phyloP scores from a whole-genome alignment of 2,329 filamentous ascomycete species.

The Cercospora canescens region DNA sequence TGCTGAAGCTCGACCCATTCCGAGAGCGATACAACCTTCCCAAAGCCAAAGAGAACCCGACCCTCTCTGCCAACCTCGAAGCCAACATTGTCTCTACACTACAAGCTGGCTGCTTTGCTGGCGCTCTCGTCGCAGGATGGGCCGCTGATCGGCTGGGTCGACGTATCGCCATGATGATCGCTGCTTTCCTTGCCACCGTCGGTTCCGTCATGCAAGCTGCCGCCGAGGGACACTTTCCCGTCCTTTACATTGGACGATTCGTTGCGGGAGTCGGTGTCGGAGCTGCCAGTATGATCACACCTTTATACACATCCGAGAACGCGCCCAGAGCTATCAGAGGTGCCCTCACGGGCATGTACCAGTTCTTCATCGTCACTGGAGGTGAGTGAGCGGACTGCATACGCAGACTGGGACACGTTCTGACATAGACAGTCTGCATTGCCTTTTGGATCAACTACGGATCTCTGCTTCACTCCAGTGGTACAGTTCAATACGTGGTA shows the following conservation, averaged over 20 bases:
- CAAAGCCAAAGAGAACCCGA: conserved; percentile 23
- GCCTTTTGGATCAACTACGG: conserved; percentile 53
- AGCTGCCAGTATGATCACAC: conserved; percentile 53
- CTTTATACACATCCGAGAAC: conserved; percentile 59
- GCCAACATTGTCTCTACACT: conserved; percentile 72
- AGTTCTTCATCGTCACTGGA: conserved; percentile 53
- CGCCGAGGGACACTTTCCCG: conserved; percentile 40
- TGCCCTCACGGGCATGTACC: conserved; percentile 60
- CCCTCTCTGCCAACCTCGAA: conserved; percentile 24
- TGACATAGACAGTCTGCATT: conserved; percentile 6
- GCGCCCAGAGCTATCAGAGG: conserved; percentile 45
- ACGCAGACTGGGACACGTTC: background rate
- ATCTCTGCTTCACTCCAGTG: conserved; percentile 46
- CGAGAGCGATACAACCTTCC: conserved; percentile 57
- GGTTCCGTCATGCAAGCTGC: conserved; percentile 73
- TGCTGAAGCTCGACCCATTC: conserved; percentile 62
- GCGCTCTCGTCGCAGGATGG: conserved; percentile 69
- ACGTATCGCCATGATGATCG: conserved; percentile 66
- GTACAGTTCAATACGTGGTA: conserved; percentile 51
- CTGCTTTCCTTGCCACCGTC: conserved; percentile 59
- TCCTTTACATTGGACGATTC: conserved; percentile 37
- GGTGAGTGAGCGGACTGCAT: background rate
- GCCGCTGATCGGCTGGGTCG: conserved; percentile 70
- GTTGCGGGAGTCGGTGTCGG: conserved; percentile 51
- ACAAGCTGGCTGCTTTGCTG: conserved; percentile 69